Conservation (phyloP, 257 asterid species). For the Rubia yunnanensis region DNA sequence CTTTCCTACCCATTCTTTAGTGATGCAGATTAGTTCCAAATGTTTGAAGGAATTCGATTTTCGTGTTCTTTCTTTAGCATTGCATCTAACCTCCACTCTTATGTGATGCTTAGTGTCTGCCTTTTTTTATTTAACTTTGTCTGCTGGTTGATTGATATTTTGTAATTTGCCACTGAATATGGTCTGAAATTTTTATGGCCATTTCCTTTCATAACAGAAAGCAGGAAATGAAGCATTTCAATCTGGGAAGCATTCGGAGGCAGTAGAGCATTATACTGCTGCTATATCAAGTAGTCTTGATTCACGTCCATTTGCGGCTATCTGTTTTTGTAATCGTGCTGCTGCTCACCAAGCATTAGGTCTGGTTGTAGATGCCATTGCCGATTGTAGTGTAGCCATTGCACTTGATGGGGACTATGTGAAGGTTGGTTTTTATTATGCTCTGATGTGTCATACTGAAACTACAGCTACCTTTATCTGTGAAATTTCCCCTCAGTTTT, state of each 20-base stretch:
- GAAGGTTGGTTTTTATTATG: slow-evolving; percentile 45
- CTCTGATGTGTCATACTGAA: background rate
- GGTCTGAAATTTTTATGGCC: slow-evolving; percentile 4
- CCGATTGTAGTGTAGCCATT: slow-evolving; percentile 89
- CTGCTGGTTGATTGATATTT: background rate
- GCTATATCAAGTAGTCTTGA: slow-evolving; percentile 75
- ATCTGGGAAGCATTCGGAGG: slow-evolving; percentile 66
- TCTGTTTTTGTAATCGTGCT: slow-evolving; percentile 96
- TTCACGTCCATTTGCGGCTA: slow-evolving; percentile 79
- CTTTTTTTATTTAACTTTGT: background rate
- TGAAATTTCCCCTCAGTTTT: background rate
- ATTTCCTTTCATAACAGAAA: slow-evolving; percentile 36
- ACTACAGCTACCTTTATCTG: background rate
- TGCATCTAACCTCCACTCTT: background rate
- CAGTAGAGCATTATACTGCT: slow-evolving; percentile 69
- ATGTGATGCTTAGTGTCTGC: background rate
- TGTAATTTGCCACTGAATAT: background rate
- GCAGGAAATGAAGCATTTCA: slow-evolving; percentile 89
- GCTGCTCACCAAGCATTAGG: slow-evolving; percentile 85
- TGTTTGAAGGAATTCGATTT: background rate
- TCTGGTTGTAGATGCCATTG: slow-evolving; percentile 80
- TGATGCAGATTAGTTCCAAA: background rate
- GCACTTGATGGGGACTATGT: slow-evolving; percentile 69
- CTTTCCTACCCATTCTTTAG: background rate
- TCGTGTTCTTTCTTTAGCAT: background rate